These are phyloP conservation scores for Chaetomium strumarium DNA, from an alignment of 2,329 filamentous ascomycete genomes.

Conservation along the genomic window DNA sequence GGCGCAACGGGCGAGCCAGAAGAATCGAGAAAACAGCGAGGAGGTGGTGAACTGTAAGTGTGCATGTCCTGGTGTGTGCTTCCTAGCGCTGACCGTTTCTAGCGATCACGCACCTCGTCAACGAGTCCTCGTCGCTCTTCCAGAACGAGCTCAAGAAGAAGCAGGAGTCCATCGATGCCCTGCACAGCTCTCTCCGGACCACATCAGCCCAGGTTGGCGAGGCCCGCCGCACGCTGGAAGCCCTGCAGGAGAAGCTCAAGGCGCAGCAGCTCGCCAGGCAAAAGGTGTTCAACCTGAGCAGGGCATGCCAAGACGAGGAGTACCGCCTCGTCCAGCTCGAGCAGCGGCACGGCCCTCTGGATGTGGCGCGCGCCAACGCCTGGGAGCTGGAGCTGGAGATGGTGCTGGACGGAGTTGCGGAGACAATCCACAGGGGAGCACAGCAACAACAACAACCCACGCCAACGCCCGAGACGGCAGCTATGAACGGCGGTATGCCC, in stretches of 20 bases:
- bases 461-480: background rate
- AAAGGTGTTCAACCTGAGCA: constrained; percentile 71
- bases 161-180: constrained; percentile 73
- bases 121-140: constrained; percentile 72
- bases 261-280: constrained; percentile 61
- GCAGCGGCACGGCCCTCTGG: constrained; percentile 37
- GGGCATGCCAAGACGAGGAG: constrained; percentile 67
- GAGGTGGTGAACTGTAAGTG: constrained; percentile 71
- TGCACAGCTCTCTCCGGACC: constrained; percentile 74
- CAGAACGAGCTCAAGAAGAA: constrained; percentile 76
- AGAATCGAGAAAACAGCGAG: constrained; percentile 66
- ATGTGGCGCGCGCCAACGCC: constrained; percentile 41
- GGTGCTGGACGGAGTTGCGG: constrained; percentile 37
- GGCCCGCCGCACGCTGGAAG: constrained; percentile 67
- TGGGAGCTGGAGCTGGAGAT: constrained; percentile 52
- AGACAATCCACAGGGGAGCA: constrained; percentile 29
- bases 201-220: constrained; percentile 74
- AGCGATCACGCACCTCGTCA: constrained; percentile 79
- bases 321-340: constrained; percentile 44
- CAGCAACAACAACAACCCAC: constrained; percentile 21
- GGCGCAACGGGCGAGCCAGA: constrained; percentile 42
- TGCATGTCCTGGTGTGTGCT: background rate
- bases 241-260: constrained; percentile 59
- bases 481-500: background rate
- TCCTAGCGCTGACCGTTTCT: constrained; percentile 31